Evolutionary conservation across 768 basidiomycete genomes (phyloP), one percentile per base, ranked within the genome.

Genomic region (Amanita thiersii): DNA sequence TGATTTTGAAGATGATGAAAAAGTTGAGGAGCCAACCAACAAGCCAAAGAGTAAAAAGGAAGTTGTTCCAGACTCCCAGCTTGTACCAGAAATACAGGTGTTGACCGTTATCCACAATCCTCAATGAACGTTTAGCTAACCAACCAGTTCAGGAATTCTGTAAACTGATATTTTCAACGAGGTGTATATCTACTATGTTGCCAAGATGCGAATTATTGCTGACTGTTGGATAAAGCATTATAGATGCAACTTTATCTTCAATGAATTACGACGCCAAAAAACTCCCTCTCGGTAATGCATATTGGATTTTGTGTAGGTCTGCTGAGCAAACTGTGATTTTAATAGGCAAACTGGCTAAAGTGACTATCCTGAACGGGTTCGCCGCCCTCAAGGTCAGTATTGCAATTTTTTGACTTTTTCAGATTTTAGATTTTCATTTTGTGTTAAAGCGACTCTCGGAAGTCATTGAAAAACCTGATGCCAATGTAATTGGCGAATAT

Each of bases 181-280:
- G 57, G 72, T 72, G 37, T 45, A 61, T 25, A 37, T 17, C n/a
- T n/a, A 39, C 32, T 30, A 14, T 6, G 15, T 20, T 14, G 17
- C 32, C 23, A 6, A 14, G 32, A 14, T 5, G 17, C 19, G 3
- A 17, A 3, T 23, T 30, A 34, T 35, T 11, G 38, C 11, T 43
- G 29, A 26, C 32, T 24, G 5, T 37, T 48, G n/a, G 31, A 31
- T 14, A 12, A 44, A 77, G 75, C 18, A 50, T 77, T 44, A 72
- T 79, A 17, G 66, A 73, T 36, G 74, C 73, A 0, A 64, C 68
- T 31, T 55, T 80, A 51, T 71, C 73, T 11, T 72, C 73, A 4
- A 77, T 80, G 74, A 78, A 79, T 47, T 80, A 80, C 46, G 78
- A 80, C 51, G 78, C 77, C 3, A 70, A 71, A 50, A 80, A 79